Evolutionary conservation across 345 rosid genomes (phyloP).

Genomic region (Dimocarpus longan): DNA sequence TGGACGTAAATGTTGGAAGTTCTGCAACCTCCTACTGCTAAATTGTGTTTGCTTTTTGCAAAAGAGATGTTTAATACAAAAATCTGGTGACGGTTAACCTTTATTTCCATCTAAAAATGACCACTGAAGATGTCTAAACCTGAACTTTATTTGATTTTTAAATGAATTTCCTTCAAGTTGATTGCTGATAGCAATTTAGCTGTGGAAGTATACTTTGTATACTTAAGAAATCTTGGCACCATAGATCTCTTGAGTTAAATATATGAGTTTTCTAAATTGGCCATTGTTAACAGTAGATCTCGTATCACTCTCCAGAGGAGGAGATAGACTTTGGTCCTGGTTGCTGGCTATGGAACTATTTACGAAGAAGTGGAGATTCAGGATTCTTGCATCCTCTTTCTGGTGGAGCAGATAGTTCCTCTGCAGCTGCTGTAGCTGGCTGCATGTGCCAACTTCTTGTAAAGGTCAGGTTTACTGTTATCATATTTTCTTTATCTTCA

Average conservation of each 20-base stretch:
- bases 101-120: background rate
- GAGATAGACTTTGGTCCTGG: slow-evolving; percentile 96
- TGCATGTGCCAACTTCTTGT: slow-evolving; percentile 99
- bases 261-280: slow-evolving; percentile 9
- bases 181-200: background rate
- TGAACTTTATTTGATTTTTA: background rate
- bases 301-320: slow-evolving; percentile 85
- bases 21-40: background rate
- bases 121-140: background rate
- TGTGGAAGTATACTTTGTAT: background rate
- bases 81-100: background rate
- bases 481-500: background rate
- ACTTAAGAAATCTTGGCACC: background rate
- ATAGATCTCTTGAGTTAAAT: background rate
- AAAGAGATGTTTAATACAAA: too few relatives aligned
- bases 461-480: slow-evolving; percentile 50
- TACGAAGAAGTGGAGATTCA: slow-evolving; percentile 95
- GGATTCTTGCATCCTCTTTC: slow-evolving; percentile 98
- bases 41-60: background rate
- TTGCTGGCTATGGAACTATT: slow-evolving; percentile 98
- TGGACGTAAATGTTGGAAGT: background rate
- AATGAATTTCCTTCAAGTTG: background rate
- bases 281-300: slow-evolving; percentile 45
- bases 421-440: slow-evolving; percentile 98
- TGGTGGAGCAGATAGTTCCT: slow-evolving; percentile 96